These are phyloP conservation scores for Rickenella mellea DNA, from an alignment of 768 basidiomycete species.

Conservation along the genomic window DNA sequence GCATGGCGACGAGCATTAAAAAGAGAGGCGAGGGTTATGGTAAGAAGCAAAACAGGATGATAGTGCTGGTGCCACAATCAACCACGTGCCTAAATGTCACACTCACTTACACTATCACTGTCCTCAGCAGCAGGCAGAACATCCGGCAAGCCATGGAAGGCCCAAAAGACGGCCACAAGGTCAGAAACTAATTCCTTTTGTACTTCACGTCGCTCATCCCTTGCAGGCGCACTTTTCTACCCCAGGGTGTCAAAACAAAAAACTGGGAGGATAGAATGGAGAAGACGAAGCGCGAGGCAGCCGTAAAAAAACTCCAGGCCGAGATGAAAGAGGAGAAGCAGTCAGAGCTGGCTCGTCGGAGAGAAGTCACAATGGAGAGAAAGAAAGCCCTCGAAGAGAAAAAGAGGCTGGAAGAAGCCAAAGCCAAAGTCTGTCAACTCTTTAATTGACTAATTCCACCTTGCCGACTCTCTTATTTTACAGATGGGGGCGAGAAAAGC, in stretches of 20 bases:
- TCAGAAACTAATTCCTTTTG: slow-evolving; percentile 20
- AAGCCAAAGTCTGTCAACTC: slow-evolving; percentile 36
- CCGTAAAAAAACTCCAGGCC: slow-evolving; percentile 62
- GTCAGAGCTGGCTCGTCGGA: slow-evolving; percentile 52
- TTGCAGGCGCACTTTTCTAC: slow-evolving; percentile 58
- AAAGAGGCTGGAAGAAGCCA: slow-evolving; percentile 37
- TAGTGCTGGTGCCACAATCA: not conserved
- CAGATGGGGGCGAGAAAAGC: slow-evolving; percentile 80
- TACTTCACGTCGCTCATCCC: no score
- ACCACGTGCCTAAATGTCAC: not conserved
- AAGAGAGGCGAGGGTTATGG: slow-evolving; percentile 10
- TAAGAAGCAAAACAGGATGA: slow-evolving; percentile 8
- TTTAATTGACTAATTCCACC: not conserved
- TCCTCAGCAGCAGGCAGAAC: slow-evolving; percentile 50
- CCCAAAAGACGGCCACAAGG: slow-evolving; percentile 39
- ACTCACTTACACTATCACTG: not conserved
- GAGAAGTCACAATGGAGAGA: slow-evolving; percentile 60
- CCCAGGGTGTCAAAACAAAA: slow-evolving; percentile 54
- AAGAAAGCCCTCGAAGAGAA: slow-evolving; percentile 69
- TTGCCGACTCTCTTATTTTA: slow-evolving; percentile 1
- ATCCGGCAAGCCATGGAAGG: slow-evolving; percentile 67
- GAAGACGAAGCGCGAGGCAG: slow-evolving; percentile 51
- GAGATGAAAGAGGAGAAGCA: slow-evolving; percentile 74
- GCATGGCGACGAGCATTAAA: slow-evolving; percentile 23
- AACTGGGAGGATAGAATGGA: slow-evolving; percentile 63